Base-by-base conservation (phyloP, 2,329 filamentous ascomycete genomes). In the Aspergillus intermedius region DNA sequence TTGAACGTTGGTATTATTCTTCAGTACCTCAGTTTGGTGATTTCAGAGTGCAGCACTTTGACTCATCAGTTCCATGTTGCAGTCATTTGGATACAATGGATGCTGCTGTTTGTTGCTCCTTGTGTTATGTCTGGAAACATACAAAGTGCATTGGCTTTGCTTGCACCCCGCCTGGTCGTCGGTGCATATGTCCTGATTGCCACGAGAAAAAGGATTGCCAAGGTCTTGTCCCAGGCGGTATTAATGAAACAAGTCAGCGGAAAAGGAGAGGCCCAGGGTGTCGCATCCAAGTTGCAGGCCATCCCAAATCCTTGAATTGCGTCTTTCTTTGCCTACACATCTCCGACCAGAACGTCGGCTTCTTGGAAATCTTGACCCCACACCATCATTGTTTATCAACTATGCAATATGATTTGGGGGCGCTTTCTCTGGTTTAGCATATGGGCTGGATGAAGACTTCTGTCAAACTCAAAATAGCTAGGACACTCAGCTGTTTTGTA, bases 71-170 rank as follows among this genome's bases (percentile, higher is more conserved):
- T n/a, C n/a, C n/a, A n/a, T n/a, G n/a, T n/a, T n/a, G n/a, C n/a
- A n/a, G n/a, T n/a, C n/a, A n/a, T 30, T 23, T 45, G 23, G 23
- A 47, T 23, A 44, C 37, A 45, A 39, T 45, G 12, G 21, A 37
- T 32, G 41, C 43, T 48, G 46, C 34, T 30, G 8, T 37, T 34
- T 15, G 13, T 15, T 37, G 28, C 4, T 48, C 47, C 17, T 42
- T 15, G 15, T 42, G 40, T 22, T 42, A 21, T 22, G 17, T 4
- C n/a, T 42, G 40, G 40, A 42, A 42, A 42, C 40, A 42, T 22
- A 15, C 40, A 42, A 42, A 42, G 19, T 42, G 40, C 15, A 22
- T 42, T 22, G 17, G 17, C 15, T 4, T 42, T 8, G 15, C 19
- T 25, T 21, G 15, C n/a, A 42, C n/a, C 40, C 40, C 40, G 17